These are phyloP conservation scores for Pseudocercospora eumusae DNA, from an alignment of 2,329 filamentous ascomycete genomes.

Conservation along the genomic window DNA sequence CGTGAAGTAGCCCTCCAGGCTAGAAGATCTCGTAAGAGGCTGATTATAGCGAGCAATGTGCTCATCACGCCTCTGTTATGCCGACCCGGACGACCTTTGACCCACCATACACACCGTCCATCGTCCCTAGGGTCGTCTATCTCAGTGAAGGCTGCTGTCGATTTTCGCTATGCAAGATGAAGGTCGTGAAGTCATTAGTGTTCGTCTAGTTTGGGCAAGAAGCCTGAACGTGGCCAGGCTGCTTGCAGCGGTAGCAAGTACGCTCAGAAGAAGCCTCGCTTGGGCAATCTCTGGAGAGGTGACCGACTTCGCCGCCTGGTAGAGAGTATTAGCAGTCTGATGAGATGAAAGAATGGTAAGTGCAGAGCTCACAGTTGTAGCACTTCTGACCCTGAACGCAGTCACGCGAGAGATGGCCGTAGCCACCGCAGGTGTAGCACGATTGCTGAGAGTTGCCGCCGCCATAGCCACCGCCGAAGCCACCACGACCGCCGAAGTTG, in stretches of 20 bases:
- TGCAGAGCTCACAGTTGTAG: slow-evolving; percentile 81
- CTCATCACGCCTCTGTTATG: slow-evolving; percentile 14
- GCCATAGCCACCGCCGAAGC: slow-evolving; percentile 46
- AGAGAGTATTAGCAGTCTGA: slow-evolving; percentile 23
- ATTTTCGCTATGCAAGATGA: slow-evolving; percentile 29
- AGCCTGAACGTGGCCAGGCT: slow-evolving; percentile 87
- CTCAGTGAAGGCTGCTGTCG: slow-evolving; percentile 35
- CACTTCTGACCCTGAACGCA: slow-evolving; percentile 99
- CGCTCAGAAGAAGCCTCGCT: slow-evolving; percentile 89
- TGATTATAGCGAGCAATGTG: slow-evolving; percentile 10
- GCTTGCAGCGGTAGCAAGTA: slow-evolving; percentile 94
- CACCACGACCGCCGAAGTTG: slow-evolving; percentile 49
- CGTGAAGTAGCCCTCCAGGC: slow-evolving; percentile 7
- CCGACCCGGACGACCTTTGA: slow-evolving; percentile 17
- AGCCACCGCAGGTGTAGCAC: slow-evolving; percentile 97
- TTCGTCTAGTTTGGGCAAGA: slow-evolving; percentile 77
- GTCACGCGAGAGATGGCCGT: slow-evolving; percentile 85
- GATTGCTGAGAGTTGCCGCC: slow-evolving; percentile 64
- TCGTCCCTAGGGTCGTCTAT: slow-evolving; percentile 37
- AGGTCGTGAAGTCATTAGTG: slow-evolving; percentile 27
- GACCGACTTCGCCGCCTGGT: slow-evolving; percentile 77
- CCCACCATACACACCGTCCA: slow-evolving; percentile 27
- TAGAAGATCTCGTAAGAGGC: slow-evolving; percentile 4
- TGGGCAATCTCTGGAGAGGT: slow-evolving; percentile 93
- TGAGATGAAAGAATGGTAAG: neutral